Evolutionary conservation across 2,329 filamentous ascomycete species (phyloP).

Genomic region (Penicillium psychrosexuale): DNA sequence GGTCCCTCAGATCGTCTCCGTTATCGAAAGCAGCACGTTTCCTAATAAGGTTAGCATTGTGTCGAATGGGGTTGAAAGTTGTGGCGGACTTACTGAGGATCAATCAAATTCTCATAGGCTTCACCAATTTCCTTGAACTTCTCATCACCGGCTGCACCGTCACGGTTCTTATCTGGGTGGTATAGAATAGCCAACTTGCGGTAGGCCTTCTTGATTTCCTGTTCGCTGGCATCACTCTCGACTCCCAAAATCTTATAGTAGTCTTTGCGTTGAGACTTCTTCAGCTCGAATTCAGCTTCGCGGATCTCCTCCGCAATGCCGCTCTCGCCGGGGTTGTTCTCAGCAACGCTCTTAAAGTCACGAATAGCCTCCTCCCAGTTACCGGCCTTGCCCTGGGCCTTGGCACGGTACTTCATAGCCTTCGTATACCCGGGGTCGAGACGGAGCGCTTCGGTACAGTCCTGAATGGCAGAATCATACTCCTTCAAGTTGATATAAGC

Average conservation of each 20-base stretch:
- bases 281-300: constrained; percentile 88
- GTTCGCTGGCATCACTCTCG: constrained; percentile 77
- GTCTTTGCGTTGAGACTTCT: constrained; percentile 96
- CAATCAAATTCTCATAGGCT: constrained; percentile 92
- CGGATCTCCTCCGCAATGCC: constrained; percentile 79
- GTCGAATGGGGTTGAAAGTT: background rate
- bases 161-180: constrained; percentile 95
- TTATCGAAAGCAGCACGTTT: constrained; percentile 90
- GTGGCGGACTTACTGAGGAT: constrained; percentile 69
- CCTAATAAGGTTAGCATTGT: constrained; percentile 43
- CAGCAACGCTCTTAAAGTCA: constrained; percentile 82
- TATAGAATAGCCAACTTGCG: constrained; percentile 89
- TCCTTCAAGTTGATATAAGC: constrained; percentile 77
- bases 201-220: constrained; percentile 94
- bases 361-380: constrained; percentile 89
- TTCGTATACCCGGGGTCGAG: constrained; percentile 85
- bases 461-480: constrained; percentile 74
- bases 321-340: constrained; percentile 77
- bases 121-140: constrained; percentile 98
- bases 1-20: constrained; percentile 76
- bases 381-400: constrained; percentile 77
- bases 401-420: constrained; percentile 90
- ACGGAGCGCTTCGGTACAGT: constrained; percentile 79
- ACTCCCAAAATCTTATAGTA: constrained; percentile 97
- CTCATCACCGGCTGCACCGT: constrained; percentile 74